These are phyloP conservation scores for Talaromyces amestolkiae DNA, from an alignment of 2,329 filamentous ascomycete species.

Conservation along the genomic window DNA sequence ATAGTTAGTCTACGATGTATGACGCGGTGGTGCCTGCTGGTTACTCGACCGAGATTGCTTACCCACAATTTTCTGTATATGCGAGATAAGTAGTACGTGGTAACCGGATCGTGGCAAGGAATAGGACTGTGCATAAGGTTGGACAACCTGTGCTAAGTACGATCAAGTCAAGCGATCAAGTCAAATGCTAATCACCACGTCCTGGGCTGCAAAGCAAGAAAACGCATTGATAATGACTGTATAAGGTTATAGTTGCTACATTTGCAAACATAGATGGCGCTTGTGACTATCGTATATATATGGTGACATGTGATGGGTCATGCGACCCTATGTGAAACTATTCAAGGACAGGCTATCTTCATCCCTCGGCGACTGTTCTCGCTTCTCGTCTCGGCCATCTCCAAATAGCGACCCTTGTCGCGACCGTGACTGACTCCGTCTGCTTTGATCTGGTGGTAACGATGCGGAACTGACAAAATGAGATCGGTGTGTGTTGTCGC, in stretches of 20 bases:
- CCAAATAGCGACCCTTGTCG: slow-evolving; percentile 37
- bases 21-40: background rate
- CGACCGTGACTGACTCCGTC: slow-evolving; percentile 32
- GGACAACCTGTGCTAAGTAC: background rate
- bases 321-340: slow-evolving; percentile 30
- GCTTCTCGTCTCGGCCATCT: slow-evolving; percentile 30
- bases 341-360: slow-evolving; percentile 41
- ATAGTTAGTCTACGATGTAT: background rate
- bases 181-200: background rate
- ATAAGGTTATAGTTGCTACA: background rate
- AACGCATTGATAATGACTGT: background rate
- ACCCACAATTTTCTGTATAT: background rate
- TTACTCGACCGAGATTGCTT: background rate
- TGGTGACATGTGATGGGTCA: slow-evolving; percentile 6
- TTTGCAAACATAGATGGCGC: background rate
- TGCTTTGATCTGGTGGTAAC: slow-evolving; percentile 44
- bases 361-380: slow-evolving; percentile 30
- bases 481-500: slow-evolving; percentile 43
- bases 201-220: background rate
- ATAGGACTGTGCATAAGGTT: background rate
- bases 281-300: background rate
- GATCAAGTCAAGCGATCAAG: background rate
- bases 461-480: slow-evolving; percentile 47
- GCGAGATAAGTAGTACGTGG: background rate
- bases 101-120: background rate